Percentiles rank a stretch among this genome's conserved stretches.
Evolutionary conservation across 2,329 filamentous ascomycete genomes (phyloP).

Genomic region (Sarocladium oryzae): DNA sequence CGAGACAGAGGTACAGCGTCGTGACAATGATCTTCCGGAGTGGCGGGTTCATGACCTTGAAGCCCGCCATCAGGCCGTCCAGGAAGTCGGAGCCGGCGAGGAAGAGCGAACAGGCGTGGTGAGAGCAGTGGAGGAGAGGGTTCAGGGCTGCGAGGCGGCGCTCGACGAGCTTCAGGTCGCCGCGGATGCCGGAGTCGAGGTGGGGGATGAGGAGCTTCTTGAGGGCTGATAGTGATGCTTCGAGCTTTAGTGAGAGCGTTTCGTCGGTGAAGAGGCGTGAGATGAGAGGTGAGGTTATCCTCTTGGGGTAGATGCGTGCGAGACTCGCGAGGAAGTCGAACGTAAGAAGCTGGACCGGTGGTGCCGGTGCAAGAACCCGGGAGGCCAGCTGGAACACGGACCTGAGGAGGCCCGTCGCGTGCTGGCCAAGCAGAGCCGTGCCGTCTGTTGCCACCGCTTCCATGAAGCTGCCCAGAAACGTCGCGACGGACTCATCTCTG

Average conservation of each 20-base stretch:
- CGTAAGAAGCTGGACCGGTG: constrained; percentile 45
- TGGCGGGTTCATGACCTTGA: constrained; percentile 55
- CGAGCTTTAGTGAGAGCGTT: constrained; percentile 33
- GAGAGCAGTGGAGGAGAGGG: constrained; percentile 55
- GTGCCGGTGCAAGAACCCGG: constrained; percentile 39
- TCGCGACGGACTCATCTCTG: constrained; percentile 51
- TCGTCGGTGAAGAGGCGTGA: constrained; percentile 42
- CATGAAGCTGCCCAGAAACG: constrained; percentile 65
- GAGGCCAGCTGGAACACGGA: constrained; percentile 58
- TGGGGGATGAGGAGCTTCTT: constrained; percentile 57
- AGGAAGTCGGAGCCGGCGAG: constrained; percentile 83
- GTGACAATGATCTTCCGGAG: constrained; percentile 64
- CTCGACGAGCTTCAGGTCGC: constrained; percentile 49
- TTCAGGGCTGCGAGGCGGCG: constrained; percentile 51
- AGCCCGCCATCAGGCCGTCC: constrained; percentile 65
- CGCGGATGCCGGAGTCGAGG: constrained; percentile 54
- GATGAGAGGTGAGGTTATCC: constrained; percentile 46
- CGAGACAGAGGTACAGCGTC: constrained; percentile 67
- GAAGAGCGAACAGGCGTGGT: constrained; percentile 53
- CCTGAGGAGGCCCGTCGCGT: constrained; percentile 47
- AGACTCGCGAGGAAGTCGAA: constrained; percentile 67
- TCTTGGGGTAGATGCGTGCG: constrained; percentile 60
- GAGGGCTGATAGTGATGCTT: constrained; percentile 48
- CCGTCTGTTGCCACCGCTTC: constrained; percentile 41
- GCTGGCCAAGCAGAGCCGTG: constrained; percentile 27